Evolutionary conservation across 2,329 filamentous ascomycete species (phyloP).

Genomic region (Hypoxylon sp.): DNA sequence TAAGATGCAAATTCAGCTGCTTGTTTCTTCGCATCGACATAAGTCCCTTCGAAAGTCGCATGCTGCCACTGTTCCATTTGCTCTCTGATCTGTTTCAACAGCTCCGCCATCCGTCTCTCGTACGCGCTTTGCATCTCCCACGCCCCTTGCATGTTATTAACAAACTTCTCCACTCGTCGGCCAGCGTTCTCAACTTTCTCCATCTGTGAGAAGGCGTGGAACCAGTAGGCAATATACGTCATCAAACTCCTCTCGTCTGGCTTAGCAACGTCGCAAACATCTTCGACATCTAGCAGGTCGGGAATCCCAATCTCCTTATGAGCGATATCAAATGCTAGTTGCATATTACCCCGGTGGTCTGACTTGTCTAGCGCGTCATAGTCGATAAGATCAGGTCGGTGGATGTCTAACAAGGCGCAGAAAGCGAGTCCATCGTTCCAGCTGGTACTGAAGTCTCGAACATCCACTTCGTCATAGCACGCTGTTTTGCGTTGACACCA

Average conservation of each 20-base stretch:
- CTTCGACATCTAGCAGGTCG: constrained; percentile 94
- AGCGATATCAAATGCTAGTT: constrained; percentile 96
- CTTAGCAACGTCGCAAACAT: constrained; percentile 96
- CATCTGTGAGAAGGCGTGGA: constrained; percentile 99
- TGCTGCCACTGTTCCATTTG: constrained; percentile 84
- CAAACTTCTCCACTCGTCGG: constrained; percentile 96
- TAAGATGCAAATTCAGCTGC: constrained; percentile 86
- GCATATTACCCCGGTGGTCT: constrained; percentile 97
- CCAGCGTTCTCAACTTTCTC: constrained; percentile 98
- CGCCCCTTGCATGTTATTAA: constrained; percentile 98
- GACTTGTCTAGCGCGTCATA: constrained; percentile 94
- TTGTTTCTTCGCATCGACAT: constrained; percentile 91
- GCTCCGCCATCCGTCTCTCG: constrained; percentile 88
- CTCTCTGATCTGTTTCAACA: constrained; percentile 80
- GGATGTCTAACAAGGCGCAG: constrained; percentile 95
- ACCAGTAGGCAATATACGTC: constrained; percentile 99
- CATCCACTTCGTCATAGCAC: constrained; percentile 97
- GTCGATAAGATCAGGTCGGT: constrained; percentile 96
- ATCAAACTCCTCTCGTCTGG: constrained; percentile 97
- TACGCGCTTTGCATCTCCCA: constrained; percentile 99
- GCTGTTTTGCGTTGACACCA: constrained; percentile 99
- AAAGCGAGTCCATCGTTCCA: constrained; percentile 99
- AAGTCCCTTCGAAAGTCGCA: constrained; percentile 90
- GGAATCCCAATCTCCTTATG: constrained; percentile 97
- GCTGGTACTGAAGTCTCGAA: constrained; percentile 93